These are phyloP conservation scores for Gracilaria caudata DNA, from an alignment of 23 red algal genomes.

Conservation along the genomic window DNA sequence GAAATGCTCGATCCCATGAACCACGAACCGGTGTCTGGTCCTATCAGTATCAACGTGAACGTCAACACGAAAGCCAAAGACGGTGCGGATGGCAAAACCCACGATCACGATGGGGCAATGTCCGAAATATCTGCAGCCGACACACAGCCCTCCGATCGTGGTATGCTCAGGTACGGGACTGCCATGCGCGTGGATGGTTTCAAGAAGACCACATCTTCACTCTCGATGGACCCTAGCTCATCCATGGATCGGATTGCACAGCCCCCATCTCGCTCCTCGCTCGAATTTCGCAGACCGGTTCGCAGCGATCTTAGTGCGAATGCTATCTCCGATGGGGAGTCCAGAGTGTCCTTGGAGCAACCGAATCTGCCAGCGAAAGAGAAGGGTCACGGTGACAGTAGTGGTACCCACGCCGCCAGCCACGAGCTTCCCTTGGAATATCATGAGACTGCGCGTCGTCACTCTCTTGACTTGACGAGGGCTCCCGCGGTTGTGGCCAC, in stretches of 20 bases:
- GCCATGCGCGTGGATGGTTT: background rate
- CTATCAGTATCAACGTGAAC: background rate
- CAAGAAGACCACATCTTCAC: background rate
- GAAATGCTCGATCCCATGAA: slow-evolving; percentile 49
- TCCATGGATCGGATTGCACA: background rate
- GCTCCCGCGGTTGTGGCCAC: background rate
- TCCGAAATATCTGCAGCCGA: slow-evolving; percentile 24
- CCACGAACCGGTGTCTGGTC: slow-evolving; percentile 4
- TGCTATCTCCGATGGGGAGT: background rate
- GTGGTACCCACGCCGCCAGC: background rate
- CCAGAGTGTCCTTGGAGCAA: background rate
- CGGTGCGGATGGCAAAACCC: background rate
- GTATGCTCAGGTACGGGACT: background rate
- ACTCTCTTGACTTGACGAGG: slow-evolving; percentile 50
- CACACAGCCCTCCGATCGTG: slow-evolving; percentile 3
- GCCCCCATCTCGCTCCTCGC: slow-evolving; percentile 3
- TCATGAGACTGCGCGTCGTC: slow-evolving; percentile 34
- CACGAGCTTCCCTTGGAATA: slow-evolving; percentile 21
- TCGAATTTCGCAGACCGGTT: background rate
- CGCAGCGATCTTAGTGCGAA: slow-evolving; percentile 25
- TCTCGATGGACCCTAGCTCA: background rate
- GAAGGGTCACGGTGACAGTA: background rate
- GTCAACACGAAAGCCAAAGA: background rate
- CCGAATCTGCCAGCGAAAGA: background rate
- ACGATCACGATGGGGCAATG: background rate